Evolutionary conservation across 176 grass and related monocot genomes (phyloP), one percentile per base, ranked within the genome.

Genomic region (Pharus latifolius): DNA sequence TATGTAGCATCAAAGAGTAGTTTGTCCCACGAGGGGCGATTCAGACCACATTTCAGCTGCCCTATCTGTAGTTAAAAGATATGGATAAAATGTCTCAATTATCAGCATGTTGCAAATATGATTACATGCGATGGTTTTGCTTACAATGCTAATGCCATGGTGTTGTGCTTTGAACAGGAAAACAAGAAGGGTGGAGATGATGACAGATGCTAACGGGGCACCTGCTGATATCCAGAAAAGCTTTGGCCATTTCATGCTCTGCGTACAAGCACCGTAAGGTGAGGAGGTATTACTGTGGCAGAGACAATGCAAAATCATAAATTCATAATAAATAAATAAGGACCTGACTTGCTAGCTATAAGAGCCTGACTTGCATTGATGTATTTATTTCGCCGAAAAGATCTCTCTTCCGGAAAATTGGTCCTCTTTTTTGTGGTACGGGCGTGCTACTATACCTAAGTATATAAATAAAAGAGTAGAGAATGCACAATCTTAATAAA

Each of bases 181-280:
- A 70, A 98, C 87, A 38, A 98, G 9, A 10, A 98, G 84, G 49
- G 94, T 98, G 20, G 89, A 93, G 60, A 92, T 22, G 56, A 93
- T 83, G 52, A 93, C 86, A 18, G 75, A 98, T 78, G 84, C 63
- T 37, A 98, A 72, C 6, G 94, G 94, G 4, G 94, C 89, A 16
- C 86, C 91, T 1, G 90, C 94, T 54, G 94, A 93, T 25, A 98
- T 44, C 94, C 94, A 98, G 62, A 98, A 98, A 25, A 87, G 81
- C 32, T 78, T 90, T 44, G 94, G 89, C 49, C 67, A 83, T 85
- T 57, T 98, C 2, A 83, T 78, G 74, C 89, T 90, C 94, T 93
- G 74, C 50, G 78, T 41, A 17, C 13, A 58, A 15, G 27, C 13
- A 54, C 6, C 18, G 3, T 80, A 43, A 63, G 27, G 40, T 34